Evolutionary conservation across 495 filamentous ascomycete species (phyloP).

Genomic region (Bryoglossum gracile): DNA sequence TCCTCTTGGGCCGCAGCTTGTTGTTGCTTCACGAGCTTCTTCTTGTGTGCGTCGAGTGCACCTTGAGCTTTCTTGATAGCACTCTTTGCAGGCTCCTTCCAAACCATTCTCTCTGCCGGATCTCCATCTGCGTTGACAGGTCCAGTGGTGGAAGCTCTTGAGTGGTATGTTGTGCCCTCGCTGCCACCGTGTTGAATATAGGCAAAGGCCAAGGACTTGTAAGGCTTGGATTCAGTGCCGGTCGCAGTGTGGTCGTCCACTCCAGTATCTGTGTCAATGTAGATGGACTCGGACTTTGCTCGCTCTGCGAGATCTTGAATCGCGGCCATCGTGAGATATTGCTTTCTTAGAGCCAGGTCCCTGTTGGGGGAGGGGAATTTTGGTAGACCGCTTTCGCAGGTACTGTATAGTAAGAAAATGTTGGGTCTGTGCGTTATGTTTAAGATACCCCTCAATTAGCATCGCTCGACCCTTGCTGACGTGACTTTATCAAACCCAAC

Average conservation of each 20-base stretch:
- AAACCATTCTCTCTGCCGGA: conserved; percentile 45
- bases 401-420: too few species aligned
- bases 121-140: conserved; percentile 54
- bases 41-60: conserved; percentile 64
- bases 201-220: conserved; percentile 72
- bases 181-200: conserved; percentile 62
- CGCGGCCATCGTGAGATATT: conserved; percentile 21
- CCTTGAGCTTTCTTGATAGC: conserved; percentile 76
- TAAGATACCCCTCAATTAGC: too few species aligned
- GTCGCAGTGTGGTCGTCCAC: conserved; percentile 57
- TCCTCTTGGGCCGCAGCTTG: conserved; percentile 61
- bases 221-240: conserved; percentile 66
- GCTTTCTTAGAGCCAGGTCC: conserved; percentile 6
- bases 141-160: conserved; percentile 60
- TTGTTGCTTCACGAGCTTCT: conserved; percentile 67
- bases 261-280: conserved; percentile 75
- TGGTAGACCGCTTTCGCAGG: too few species aligned
- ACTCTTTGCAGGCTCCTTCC: conserved; percentile 76
- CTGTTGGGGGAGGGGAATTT: conserved; percentile 12
- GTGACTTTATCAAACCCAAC: too few species aligned
- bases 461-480: too few species aligned
- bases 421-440: too few species aligned
- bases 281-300: conserved; percentile 42
- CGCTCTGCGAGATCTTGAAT: conserved; percentile 22
- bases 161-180: conserved; percentile 53